Base-by-base conservation (phyloP, 257 asterid species). In the Solanum virginianum region DNA sequence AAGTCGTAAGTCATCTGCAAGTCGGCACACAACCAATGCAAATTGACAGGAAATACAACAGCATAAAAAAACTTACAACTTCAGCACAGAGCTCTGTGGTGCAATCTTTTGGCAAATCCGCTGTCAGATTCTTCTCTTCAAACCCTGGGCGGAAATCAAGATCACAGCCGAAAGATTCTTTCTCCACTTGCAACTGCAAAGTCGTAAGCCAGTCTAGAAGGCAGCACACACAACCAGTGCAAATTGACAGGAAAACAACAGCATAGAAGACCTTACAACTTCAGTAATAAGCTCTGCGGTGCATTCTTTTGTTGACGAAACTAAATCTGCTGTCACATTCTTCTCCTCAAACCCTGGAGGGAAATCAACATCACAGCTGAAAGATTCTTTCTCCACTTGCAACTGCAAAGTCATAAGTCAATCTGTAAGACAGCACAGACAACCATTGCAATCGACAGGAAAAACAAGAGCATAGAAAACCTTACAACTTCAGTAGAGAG, bases 111-210 rank as follows among this genome's bases (percentile, higher is more conserved):
- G 88, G 83, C 54, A 86, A 75, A 63, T 91, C 91, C 86, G 74
- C 86, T 14, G 83, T 74, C 85, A 49, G 89, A 87, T 86, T 84
- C 81, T 68, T 82, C 54, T 87, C 90, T 85, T 87, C 96, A 88
- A 93, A 96, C 86, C 98, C 99, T 24, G 98, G 98, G 84, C 98
- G 98, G 51, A 89, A 91, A 82, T 92, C 97, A 80, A 84, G 88
- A 88, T 93, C 95, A 68, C 90, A 85, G 81, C 75, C 85, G 68
- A 91, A 88, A 54, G 89, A 70, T 74, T 92, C 94, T 86, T 87
- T 94, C 84, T 88, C 89, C 84, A 83, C 71, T 18, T 83, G 86
- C 87, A 86, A 88, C 97, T 90, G 93, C 84, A 84, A 89, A 89
- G 86, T 87, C 89, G 88, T 84, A 69, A 51, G 56, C 85, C 80